Evolutionary conservation across 345 rosid species (phyloP).

Genomic region (Turritis glabra): DNA sequence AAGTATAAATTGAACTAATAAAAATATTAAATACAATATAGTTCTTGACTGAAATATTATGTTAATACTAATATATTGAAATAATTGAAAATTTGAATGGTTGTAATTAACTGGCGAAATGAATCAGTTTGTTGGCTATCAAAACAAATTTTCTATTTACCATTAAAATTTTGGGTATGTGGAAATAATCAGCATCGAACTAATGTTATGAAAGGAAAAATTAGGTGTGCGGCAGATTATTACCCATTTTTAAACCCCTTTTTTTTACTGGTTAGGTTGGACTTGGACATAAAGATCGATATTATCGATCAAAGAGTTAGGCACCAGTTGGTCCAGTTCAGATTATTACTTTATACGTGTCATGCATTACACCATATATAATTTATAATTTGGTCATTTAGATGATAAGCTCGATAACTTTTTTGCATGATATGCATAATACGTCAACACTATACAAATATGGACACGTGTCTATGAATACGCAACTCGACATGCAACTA

Average conservation of each 20-base stretch:
- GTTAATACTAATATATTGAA: too few species aligned
- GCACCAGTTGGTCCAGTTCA: not conserved
- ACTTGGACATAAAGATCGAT: not conserved
- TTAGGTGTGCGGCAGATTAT: too few species aligned
- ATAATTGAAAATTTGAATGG: too few species aligned
- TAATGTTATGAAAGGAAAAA: too few species aligned
- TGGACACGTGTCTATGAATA: not conserved
- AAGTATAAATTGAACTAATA: not conserved
- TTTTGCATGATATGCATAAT: conserved; percentile 9
- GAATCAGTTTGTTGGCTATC: too few species aligned
- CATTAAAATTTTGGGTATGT: too few species aligned
- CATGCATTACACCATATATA: conserved; percentile 1
- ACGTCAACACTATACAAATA: not conserved
- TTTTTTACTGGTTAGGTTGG: conserved; percentile 25
- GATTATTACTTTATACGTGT: conserved; percentile 20
- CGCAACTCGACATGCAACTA: conserved; percentile 6
- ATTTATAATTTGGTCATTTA: not conserved
- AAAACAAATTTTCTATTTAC: too few species aligned
- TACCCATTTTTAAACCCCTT: too few species aligned
- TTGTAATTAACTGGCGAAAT: too few species aligned
- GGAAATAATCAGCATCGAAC: too few species aligned
- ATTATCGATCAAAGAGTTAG: conserved; percentile 21
- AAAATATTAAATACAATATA: too few species aligned
- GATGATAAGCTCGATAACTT: not conserved
- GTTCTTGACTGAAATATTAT: too few species aligned